Percentiles rank a stretch among this genome's conserved stretches.
Conservation (phyloP, 139 green algal genomes). For the Zygnema cylindricum region DNA sequence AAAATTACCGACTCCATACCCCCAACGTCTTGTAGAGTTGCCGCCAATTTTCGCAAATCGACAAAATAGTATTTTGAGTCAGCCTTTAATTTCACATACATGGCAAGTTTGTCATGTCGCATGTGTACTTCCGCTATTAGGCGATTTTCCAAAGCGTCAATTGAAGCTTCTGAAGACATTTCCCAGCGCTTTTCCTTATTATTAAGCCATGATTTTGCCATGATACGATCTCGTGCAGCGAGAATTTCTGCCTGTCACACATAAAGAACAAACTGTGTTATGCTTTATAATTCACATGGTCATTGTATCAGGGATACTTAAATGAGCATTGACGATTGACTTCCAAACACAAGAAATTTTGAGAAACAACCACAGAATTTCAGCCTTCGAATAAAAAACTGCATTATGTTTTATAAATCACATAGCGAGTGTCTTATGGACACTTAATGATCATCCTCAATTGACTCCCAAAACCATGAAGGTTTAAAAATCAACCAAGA, state of each 20-base stretch:
- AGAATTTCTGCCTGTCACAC: constrained; percentile 32
- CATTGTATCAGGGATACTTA: constrained; percentile 8
- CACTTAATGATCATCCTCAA: too few species aligned
- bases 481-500: too few species aligned
- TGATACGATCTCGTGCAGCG: constrained; percentile 33
- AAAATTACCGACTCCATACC: constrained; percentile 6
- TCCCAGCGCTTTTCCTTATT: constrained; percentile 30
- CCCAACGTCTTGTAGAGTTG: background rate
- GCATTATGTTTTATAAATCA: too few species aligned
- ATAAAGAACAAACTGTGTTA: background rate
- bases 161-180: constrained; percentile 22
- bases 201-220: constrained; percentile 25
- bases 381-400: too few species aligned
- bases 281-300: background rate
- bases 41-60: background rate
- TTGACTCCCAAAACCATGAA: too few species aligned
- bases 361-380: too few species aligned
- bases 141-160: background rate
- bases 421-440: too few species aligned
- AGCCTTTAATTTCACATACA: constrained; percentile 17
- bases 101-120: constrained; percentile 36
- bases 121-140: constrained; percentile 1
- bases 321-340: background rate
- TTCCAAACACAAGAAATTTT: too few species aligned
- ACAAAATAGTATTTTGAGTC: constrained; percentile 32